Conservation (phyloP, 768 basidiomycete species). For the Russula sp. region DNA sequence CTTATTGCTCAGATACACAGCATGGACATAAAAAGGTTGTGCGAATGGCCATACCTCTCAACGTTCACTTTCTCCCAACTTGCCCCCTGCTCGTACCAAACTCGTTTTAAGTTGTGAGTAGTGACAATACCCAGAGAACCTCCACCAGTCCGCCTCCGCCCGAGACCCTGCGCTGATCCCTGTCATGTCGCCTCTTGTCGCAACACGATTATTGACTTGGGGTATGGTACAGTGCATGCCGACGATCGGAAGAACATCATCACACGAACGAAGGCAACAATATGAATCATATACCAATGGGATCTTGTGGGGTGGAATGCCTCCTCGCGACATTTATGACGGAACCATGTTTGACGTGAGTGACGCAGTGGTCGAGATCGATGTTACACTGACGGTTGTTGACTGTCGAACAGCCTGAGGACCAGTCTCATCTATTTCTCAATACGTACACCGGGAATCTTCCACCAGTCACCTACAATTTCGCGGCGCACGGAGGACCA, state of each 20-base stretch:
- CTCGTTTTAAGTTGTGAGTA: neutral
- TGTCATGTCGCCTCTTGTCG: neutral
- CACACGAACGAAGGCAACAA: neutral
- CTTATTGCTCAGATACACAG: neutral
- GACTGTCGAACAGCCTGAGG: neutral
- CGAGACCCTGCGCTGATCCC: neutral
- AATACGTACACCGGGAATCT: neutral
- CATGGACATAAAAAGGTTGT: slow-evolving; percentile 3
- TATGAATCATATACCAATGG: neutral
- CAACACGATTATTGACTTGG: neutral
- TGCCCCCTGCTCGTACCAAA: neutral
- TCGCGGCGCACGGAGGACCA: neutral
- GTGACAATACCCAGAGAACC: neutral
- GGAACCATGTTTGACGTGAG: neutral
- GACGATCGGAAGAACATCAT: neutral
- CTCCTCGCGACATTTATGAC: neutral
- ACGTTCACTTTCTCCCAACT: neutral
- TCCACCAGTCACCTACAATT: neutral
- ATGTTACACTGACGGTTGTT: neutral
- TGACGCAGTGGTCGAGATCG: neutral
- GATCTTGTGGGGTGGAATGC: neutral
- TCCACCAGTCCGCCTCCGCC: neutral
- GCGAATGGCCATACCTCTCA: neutral
- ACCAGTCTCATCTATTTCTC: neutral
- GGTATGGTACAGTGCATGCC: slow-evolving; percentile 3